These are phyloP conservation scores for Xylaria grammica DNA, from an alignment of 495 filamentous ascomycete genomes.

Conservation along the genomic window DNA sequence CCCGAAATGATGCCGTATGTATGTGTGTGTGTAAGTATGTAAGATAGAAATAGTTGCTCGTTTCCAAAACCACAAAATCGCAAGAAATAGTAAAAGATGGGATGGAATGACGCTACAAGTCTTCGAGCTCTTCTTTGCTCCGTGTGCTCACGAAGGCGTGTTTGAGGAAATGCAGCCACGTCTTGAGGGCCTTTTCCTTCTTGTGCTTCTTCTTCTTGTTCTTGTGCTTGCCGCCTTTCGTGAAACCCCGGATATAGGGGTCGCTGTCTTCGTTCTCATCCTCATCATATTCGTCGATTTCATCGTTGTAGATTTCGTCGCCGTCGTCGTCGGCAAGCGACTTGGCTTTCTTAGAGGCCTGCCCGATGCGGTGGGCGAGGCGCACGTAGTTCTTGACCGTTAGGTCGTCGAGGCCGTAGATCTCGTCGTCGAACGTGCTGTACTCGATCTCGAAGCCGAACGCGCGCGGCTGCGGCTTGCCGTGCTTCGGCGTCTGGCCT, in stretches of 20 bases:
- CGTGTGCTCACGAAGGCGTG: slow-evolving; percentile 81
- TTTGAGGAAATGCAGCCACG: slow-evolving; percentile 77
- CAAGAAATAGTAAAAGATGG: neutral
- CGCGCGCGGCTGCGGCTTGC: slow-evolving; percentile 59
- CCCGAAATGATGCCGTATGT: neutral
- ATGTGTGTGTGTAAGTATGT: neutral
- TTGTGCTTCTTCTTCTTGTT: slow-evolving; percentile 51
- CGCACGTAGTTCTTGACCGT: slow-evolving; percentile 82
- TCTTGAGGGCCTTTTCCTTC: slow-evolving; percentile 56
- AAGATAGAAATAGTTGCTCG: too few relatives aligned
- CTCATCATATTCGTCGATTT: slow-evolving; percentile 23
- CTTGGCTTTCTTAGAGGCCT: slow-evolving; percentile 39
- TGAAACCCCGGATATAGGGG: slow-evolving; percentile 6
- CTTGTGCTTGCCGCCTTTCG: slow-evolving; percentile 39
- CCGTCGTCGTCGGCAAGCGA: neutral
- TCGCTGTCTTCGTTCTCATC: slow-evolving; percentile 28
- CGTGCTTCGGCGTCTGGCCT: slow-evolving; percentile 55
- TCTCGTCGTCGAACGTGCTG: slow-evolving; percentile 72
- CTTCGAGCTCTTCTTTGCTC: slow-evolving; percentile 62
- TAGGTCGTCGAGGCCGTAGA: slow-evolving; percentile 79
- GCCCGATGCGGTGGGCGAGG: slow-evolving; percentile 78
- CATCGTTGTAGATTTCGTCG: slow-evolving; percentile 4
- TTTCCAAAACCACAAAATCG: neutral
- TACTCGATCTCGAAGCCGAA: slow-evolving; percentile 88
- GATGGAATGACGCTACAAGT: slow-evolving; percentile 30